Conservation (phyloP, 73 alveolate genomes). For the Halteria grandinella region DNA sequence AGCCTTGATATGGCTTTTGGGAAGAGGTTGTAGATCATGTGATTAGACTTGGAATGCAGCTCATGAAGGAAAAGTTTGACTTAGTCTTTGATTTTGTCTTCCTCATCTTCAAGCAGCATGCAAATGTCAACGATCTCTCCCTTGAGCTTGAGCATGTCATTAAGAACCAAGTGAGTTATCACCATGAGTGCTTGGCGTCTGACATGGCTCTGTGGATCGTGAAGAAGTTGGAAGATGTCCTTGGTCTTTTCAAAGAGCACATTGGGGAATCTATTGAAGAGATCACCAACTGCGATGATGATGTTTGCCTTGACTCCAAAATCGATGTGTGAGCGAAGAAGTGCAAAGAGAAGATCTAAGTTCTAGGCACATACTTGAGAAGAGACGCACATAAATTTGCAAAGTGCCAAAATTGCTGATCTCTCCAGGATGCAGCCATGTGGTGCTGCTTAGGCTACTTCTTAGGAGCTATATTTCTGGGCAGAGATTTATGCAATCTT, state of each 20-base stretch:
- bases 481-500: constrained; percentile 55
- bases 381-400: constrained; percentile 90
- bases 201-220: constrained; percentile 75
- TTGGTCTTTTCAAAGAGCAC: constrained; percentile 70
- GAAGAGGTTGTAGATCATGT: constrained; percentile 86
- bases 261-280: constrained; percentile 88
- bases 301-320: constrained; percentile 83
- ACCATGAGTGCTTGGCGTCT: constrained; percentile 87
- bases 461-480: constrained; percentile 45
- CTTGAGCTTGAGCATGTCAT: constrained; percentile 91
- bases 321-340: constrained; percentile 73
- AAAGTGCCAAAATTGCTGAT: constrained; percentile 78
- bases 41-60: constrained; percentile 83
- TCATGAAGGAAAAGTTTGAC: constrained; percentile 86
- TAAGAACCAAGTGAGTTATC: constrained; percentile 88
- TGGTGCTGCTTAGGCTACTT: background rate
- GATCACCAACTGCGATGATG: constrained; percentile 86
- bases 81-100: constrained; percentile 70
- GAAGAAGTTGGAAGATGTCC: constrained; percentile 72
- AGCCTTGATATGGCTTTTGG: constrained; percentile 89
- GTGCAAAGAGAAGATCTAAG: constrained; percentile 62
- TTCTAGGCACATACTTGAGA: constrained; percentile 77
- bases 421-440: constrained; percentile 68
- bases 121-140: constrained; percentile 92
- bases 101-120: constrained; percentile 78